These are phyloP conservation scores for Westerdykella ornata DNA, from an alignment of 2,329 filamentous ascomycete species.

Conservation along the genomic window DNA sequence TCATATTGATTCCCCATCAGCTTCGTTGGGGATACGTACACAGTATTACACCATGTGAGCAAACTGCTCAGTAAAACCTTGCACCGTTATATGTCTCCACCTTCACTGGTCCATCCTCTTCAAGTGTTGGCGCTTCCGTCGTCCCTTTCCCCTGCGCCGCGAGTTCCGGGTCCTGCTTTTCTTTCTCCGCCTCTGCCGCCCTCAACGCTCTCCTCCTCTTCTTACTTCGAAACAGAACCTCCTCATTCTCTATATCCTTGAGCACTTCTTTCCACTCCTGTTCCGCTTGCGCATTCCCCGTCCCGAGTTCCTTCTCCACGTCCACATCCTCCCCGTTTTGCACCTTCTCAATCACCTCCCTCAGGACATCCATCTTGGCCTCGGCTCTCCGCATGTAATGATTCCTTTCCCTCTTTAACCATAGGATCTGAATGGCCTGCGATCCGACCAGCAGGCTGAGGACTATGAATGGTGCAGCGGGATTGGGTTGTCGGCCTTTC, in stretches of 20 bases:
- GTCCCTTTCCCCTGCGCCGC: conserved; percentile 2
- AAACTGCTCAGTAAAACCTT: conserved; percentile 26
- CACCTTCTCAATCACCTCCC: conserved; percentile 58
- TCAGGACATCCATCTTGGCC: conserved; percentile 66
- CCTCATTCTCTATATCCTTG: conserved; percentile 60
- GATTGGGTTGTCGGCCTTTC: conserved; percentile 40
- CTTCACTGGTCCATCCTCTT: conserved; percentile 22
- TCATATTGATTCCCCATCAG: too few relatives aligned
- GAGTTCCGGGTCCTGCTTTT: conserved; percentile 5
- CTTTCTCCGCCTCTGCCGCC: conserved; percentile 23
- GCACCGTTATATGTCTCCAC: conserved; percentile 28
- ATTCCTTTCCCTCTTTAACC: conserved; percentile 66
- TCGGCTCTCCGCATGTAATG: conserved; percentile 71
- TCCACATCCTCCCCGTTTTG: conserved; percentile 46
- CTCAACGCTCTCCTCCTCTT: conserved; percentile 25
- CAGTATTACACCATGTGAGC: neutral
- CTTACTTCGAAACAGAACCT: conserved; percentile 46
- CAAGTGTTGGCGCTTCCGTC: neutral
- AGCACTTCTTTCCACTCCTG: conserved; percentile 79
- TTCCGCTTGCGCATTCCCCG: conserved; percentile 68
- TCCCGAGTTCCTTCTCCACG: conserved; percentile 74
- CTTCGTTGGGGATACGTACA: too few relatives aligned
- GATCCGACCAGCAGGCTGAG: conserved; percentile 76
- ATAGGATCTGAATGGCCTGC: conserved; percentile 89
- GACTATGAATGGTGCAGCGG: conserved; percentile 61